Evolutionary conservation across 2,329 filamentous ascomycete species (phyloP), one percentile per base, ranked within the genome.

Genomic region (Knufia petricola): DNA sequence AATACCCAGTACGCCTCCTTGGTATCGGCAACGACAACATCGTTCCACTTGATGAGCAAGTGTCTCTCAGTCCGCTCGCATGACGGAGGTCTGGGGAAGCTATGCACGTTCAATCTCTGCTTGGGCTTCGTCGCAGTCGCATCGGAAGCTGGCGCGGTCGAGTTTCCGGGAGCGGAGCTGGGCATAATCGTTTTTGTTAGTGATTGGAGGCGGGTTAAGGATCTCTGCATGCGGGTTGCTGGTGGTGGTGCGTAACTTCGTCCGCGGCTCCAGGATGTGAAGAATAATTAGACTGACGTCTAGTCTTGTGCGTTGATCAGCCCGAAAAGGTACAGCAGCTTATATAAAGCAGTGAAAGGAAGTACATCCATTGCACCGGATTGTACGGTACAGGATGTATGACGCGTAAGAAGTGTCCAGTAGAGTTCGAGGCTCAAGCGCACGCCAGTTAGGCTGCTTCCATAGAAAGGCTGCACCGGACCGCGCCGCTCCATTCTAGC

Each of bases 21-120:
- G 4, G 78, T 80, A 37, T 81, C 75, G 9, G 76, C 78, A 52
- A 82, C 73, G 42, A 71, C 64, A 39, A 73, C 64, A 17, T 71
- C 73, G 21, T 73, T 66, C 69, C 75, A 80, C 59, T 71, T 75
- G 52, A 82, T 71, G 54, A 72, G 69, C 40, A 82, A 63, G 58
- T 78, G 76, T 43, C 75, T 67, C 2, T 69, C 60, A 3, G 71
- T 76, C 57, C 66, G 69, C 58, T 81, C 76, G 49, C 79, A 67
- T 31, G 72, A 62, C 1, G 78, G 78, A 23, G 78, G 78, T 20
- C 79, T 71, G 10, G 78, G 79, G 45, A 62, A 62, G 44, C 52
- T 55, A 24, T 60, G 59, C 23, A 61, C 60, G 44, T 61, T 61
- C 23, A 62, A 53, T 44, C 58, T 61, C 4, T 52, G 40, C 50